These are phyloP conservation scores for cucumber (Cucumis sativus) DNA, from an alignment of 306 rosid genomes.

Conservation along the genomic window DNA sequence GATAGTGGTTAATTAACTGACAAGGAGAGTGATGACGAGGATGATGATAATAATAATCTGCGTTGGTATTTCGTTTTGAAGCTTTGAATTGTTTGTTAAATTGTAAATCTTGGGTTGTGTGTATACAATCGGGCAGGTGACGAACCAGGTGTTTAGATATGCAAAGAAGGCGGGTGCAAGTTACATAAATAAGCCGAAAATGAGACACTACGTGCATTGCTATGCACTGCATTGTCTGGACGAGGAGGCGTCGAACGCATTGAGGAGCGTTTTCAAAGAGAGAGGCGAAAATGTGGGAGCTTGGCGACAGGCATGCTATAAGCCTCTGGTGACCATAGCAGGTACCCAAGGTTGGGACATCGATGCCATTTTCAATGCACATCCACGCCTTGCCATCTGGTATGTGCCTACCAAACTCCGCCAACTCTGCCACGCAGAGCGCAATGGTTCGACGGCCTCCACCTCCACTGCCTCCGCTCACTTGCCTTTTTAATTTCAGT, in stretches of 20 bases:
- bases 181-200: slow-evolving; percentile 93
- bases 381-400: slow-evolving; percentile 76
- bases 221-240: slow-evolving; percentile 82
- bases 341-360: slow-evolving; percentile 88
- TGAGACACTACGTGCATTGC: slow-evolving; percentile 98
- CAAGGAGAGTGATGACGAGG: not conserved
- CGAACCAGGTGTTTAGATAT: slow-evolving; percentile 78
- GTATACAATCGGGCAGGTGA: slow-evolving; percentile 33
- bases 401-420: slow-evolving; percentile 94
- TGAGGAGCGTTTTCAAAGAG: slow-evolving; percentile 57
- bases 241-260: slow-evolving; percentile 55
- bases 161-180: slow-evolving; percentile 88
- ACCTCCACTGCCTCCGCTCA: slow-evolving; percentile 33
- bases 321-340: slow-evolving; percentile 62
- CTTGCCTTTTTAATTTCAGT: slow-evolving; percentile 21
- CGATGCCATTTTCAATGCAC: slow-evolving; percentile 76
- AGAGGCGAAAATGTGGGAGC: slow-evolving; percentile 83
- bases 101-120: not conserved
- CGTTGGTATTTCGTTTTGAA: not conserved
- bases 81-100: not conserved
- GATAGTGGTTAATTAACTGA: not conserved
- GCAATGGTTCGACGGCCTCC: slow-evolving; percentile 45
- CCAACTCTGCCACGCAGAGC: slow-evolving; percentile 80
- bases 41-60: not conserved
- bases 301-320: slow-evolving; percentile 84